Evolutionary conservation across 1,284 basidiomycete genomes (phyloP), one percentile per base, ranked within the genome.

Genomic region (Pseudozyma tsukubaensis): DNA sequence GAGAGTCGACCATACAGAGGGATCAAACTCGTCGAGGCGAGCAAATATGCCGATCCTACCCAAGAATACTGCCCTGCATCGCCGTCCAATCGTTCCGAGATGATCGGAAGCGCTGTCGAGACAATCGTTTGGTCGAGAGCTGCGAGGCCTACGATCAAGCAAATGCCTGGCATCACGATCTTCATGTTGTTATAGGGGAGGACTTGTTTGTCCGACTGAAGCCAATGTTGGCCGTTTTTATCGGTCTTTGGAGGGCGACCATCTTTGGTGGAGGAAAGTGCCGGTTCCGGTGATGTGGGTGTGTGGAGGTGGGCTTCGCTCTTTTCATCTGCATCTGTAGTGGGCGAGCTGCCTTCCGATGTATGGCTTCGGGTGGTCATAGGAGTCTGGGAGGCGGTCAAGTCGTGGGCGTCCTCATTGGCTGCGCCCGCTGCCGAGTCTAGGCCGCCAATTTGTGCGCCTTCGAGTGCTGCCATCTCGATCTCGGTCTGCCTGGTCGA

Each of bases 1-100:
- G 85, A 85, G 9, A 80, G 62, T 11, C 78, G 66, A 34, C 81
- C 79, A 50, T 79, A 78, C 6, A 79, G 55, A 13, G 86, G 86
- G 11, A 86, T 77, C 16, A 86, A 47, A 0, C 84, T 82, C 2
- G 85, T 82, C n/a, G 82, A 76, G 1, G 85, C 72, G n/a, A 87
- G 82, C 10, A 86, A 76, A 64, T 87, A 87, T 0, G 85, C 85
- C 4, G 82, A 78, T 2, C 85, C 86, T 5, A 86, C 84, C 86
- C 86, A 87, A 29, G 77, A 75, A 68, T 85, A 86, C 43, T 66
- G 57, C 1, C 58, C 56, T 1, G 78, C 52, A 19, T 57, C 47
- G 12, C 63, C 70, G 32, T 74, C 48, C 1, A 83, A 55, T 13
- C 72, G 57, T 36, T 66, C 68, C 13, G 70, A 67, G 55, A 83